Base-by-base conservation (phyloP, 2,329 filamentous ascomycete genomes). In the Elsinoe batatas region DNA sequence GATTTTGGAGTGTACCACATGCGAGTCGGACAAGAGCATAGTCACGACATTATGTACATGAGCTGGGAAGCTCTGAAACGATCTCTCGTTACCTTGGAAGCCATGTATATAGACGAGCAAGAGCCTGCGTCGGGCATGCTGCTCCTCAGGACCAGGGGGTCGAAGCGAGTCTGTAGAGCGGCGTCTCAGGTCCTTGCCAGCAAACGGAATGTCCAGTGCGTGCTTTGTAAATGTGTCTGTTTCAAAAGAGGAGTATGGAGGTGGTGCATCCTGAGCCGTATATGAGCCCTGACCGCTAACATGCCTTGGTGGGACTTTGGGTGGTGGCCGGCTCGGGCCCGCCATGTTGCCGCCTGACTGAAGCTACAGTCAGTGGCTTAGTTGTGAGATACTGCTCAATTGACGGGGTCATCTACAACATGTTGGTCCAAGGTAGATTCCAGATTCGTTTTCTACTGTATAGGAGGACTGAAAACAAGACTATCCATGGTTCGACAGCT, bases 41-140 rank as follows among this genome's bases (percentile, higher is more conserved):
- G 81, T 81, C 37, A 94, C 75, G 35, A 87, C 77, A 62, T 83
- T 80, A 68, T 96, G 91, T 3, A 95, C 80, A 71, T 95, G 89
- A 6, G 87, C 87, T 0, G 91, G 91, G 63, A 96, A 95, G 43
- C 85, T 88, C 59, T 84, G 81, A 67, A 96, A 96, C 57, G 87
- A 94, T 32, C 86, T 85, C 68, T 93, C 87, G 58, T 88, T 85
- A 53, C 91, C 90, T 77, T 93, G 85, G 71, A 94, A 95, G 58
- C 91, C 90, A 72, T 95, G 91, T 56, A 95, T 83, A 67, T 90
- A 95, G 54, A 95, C 75, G 18, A 95, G 67, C 1, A 96, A 77
- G 20, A 96, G 75, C 22, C 76, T 78, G 50, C 81, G 72, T 20
- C 70, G 67, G n/a, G 68, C 67, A 49, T 61, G 58, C 38, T 64